Percentiles rank a stretch among this genome's conserved stretches.
These are phyloP conservation scores for Hypoxylon sp. DNA, from an alignment of 2,329 filamentous ascomycete species.

Conservation along the genomic window DNA sequence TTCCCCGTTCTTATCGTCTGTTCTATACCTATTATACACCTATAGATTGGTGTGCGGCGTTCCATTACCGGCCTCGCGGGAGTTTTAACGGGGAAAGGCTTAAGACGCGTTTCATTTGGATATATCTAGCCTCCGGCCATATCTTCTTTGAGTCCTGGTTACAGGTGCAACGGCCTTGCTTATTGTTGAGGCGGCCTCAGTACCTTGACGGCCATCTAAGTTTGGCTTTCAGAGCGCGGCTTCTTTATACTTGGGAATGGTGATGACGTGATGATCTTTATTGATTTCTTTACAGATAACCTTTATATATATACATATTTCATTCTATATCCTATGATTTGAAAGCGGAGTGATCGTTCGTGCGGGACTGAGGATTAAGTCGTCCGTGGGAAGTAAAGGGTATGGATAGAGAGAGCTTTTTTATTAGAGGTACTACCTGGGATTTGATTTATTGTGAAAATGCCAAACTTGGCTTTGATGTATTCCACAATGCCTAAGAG, in stretches of 20 bases:
- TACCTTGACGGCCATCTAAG: slow-evolving; percentile 1
- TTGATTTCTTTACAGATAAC: slow-evolving; percentile 18
- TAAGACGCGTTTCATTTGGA: not conserved
- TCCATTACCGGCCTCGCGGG: not conserved
- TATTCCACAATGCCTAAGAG: not conserved
- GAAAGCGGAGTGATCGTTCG: not conserved
- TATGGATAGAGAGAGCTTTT: no score
- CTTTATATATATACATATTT: slow-evolving; percentile 11
- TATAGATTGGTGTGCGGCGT: slow-evolving; percentile 17
- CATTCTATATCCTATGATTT: not conserved
- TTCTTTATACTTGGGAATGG: slow-evolving; percentile 2
- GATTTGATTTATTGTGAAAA: no score
- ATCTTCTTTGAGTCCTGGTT: not conserved
- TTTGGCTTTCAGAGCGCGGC: slow-evolving; percentile 3
- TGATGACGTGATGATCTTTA: slow-evolving; percentile 29
- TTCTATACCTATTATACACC: not conserved
- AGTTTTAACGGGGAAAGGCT: not conserved
- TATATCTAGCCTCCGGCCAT: slow-evolving; percentile 3
- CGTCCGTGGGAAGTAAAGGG: not conserved
- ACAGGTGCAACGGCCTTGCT: not conserved
- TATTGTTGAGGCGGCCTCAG: not conserved
- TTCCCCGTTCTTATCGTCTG: no score
- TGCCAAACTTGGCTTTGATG: no score
- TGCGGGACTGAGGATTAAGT: not conserved
- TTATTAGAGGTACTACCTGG: no score